Base-by-base conservation (phyloP, 768 basidiomycete species). In the Myochromella boudieri region DNA sequence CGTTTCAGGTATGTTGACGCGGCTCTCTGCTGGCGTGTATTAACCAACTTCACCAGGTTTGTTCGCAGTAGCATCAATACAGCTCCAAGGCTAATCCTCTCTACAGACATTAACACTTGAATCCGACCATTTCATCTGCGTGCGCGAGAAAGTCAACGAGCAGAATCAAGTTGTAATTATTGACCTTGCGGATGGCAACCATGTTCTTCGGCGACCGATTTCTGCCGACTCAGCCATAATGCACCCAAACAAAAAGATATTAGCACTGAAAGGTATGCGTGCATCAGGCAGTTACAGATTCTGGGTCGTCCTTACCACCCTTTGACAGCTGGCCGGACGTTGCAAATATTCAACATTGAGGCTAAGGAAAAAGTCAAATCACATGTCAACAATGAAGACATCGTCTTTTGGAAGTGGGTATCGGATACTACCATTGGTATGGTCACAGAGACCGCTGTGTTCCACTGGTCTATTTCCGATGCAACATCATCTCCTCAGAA, bases 331-430 rank as follows among this genome's bases (percentile, higher is more conserved):
- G 85, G 78, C 49, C 89, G 94, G 36, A 97, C 95, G 53, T 80
- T 99, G 21, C 97, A 99, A 68, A 84, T 98, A 52, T 99, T 98
- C 76, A 95, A 98, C 68, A 91, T 99, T 56, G 95, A 95, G 56
- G 87, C 89, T 8, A 98, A 98, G 75, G 86, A 89, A 64, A 98
- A 98, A 75, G 91, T 99, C 68, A 95, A 95, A 63, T 91, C 95
- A 21, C 93, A 98, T 63, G 74, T 84, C 50, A 97, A 85, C 74
- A 87, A 82, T 62, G 94, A 97, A 62, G 95, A 99, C 62, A 78
- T 97, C 42, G 85, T 92, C 20, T 99, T 97, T 70, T 99, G 97
- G 97, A 97, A 97, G 65, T 99, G 97, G 97, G 84, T 97, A 29
- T 88, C 85, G 37, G 87, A 92, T 52, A 81, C 84, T 14, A 88